These are phyloP conservation scores for Clohesyomyces aquaticus DNA, from an alignment of 495 filamentous ascomycete genomes.

Conservation along the genomic window DNA sequence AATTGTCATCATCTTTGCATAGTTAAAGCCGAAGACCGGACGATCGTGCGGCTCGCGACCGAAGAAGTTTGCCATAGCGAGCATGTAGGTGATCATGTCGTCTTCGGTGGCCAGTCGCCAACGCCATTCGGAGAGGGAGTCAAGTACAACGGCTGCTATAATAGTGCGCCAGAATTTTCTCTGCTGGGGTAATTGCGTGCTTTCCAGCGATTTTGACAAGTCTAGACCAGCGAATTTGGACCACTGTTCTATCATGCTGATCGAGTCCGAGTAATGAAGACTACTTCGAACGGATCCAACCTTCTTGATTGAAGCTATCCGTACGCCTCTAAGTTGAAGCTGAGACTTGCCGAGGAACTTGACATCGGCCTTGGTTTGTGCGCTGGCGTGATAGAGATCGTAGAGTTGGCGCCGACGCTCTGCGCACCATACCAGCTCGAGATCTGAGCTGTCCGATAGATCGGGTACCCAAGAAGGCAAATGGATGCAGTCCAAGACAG, in stretches of 20 bases:
- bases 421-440: neutral
- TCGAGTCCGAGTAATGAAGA: neutral
- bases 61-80: neutral
- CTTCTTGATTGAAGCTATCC: neutral
- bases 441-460: neutral
- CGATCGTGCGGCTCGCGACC: neutral
- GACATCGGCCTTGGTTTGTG: neutral
- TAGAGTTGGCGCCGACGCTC: neutral
- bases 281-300: neutral
- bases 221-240: neutral
- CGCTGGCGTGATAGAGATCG: conserved; percentile 2
- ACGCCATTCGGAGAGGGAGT: neutral
- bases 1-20: neutral
- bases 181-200: neutral
- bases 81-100: neutral
- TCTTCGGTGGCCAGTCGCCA: neutral
- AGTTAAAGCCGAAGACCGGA: neutral
- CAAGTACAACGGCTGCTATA: neutral
- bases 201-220: neutral
- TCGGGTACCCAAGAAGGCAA: neutral
- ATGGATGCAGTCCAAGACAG: neutral
- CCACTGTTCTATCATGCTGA: neutral
- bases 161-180: neutral
- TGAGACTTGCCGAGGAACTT: neutral
- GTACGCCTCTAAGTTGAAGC: neutral